These are phyloP conservation scores for Kwoniella sp. DNA, from an alignment of 768 basidiomycete species.

Conservation along the genomic window DNA sequence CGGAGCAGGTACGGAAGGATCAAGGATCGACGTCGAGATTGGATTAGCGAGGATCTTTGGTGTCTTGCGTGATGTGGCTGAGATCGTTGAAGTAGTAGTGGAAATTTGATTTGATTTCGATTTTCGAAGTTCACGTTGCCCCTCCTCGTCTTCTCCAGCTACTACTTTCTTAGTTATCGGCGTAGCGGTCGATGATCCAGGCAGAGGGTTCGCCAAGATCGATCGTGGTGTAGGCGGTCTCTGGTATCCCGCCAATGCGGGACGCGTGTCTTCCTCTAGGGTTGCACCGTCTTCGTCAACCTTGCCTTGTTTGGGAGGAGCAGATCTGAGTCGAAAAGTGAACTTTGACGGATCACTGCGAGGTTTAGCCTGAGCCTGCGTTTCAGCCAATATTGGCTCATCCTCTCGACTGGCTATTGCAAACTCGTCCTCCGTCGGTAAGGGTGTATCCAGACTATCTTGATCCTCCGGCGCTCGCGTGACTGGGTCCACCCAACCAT, in stretches of 20 bases:
- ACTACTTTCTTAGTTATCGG: background rate
- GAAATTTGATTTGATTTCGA: too few relatives aligned
- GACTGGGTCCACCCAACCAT: conserved; percentile 46
- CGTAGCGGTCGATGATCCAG: background rate
- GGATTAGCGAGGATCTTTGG: conserved; percentile 41
- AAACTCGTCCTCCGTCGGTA: conserved; percentile 29
- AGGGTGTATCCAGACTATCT: conserved; percentile 18
- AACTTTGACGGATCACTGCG: conserved; percentile 20
- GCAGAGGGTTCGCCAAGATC: conserved; percentile 42
- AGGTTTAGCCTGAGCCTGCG: background rate
- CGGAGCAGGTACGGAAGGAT: conserved; percentile 39
- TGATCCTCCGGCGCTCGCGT: conserved; percentile 37
- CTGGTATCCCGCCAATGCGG: conserved; percentile 8
- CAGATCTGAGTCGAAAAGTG: conserved; percentile 35
- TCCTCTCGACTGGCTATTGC: conserved; percentile 24
- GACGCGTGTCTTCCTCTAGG: background rate
- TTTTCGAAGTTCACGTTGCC: background rate
- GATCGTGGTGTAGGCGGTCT: conserved; percentile 30
- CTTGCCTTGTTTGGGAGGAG: conserved; percentile 9
- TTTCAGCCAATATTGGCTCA: conserved; percentile 10
- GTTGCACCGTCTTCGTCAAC: background rate
- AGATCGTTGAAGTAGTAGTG: background rate
- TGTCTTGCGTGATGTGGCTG: conserved; percentile 1
- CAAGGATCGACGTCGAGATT: conserved; percentile 42
- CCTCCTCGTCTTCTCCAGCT: background rate